Base-by-base conservation (phyloP, 208 protist species). In the Crithidia thermophila region DNA sequence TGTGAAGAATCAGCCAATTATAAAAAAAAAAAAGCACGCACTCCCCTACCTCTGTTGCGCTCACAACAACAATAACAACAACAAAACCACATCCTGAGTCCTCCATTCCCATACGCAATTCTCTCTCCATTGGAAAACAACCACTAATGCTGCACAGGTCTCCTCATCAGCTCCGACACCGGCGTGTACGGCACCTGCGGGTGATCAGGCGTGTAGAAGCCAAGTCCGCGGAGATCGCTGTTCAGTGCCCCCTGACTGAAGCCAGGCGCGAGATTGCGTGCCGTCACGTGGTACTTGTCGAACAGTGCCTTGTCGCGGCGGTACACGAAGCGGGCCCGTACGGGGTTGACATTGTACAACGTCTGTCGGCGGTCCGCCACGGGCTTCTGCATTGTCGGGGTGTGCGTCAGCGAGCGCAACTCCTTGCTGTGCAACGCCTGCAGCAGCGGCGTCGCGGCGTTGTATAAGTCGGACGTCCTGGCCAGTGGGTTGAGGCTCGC, bases 191-290 rank as follows among this genome's bases (percentile, higher is more conserved):
- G 81, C 16, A 92, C 81, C 60, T 96, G 91, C 20, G 88, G 86
- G 46, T 94, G 82, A 53, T 96, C 88, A 4, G 91, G 91, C 2
- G 91, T 96, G 77, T 94, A 94, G 52, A 87, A 84, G 23, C 91
- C 91, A 16, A 96, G 78, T 6, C 81, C 91, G 14, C 91, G 88
- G 59, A 85, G 72, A 61, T 96, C 91, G 51, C 83, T 88, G 16
- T 60, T 59, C 30, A 96, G 60, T 0, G 82, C 82, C 34, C 88
- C 91, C 45, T 83, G 82, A 55, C 87, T 93, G 62, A 96, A 96
- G 37, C 91, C 91, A 6, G 86, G 88, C 5, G 88, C 84, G 1
- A 93, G 53, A 47, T 96, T 72, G 25, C 91, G 85, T n/a, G 84
- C 88, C 4, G 79, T 82, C 2, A 81, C 75, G 68, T 94, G 91